phyloP scores from a whole-genome alignment of 495 filamentous ascomycete species.

The Physcia stellaris region DNA sequence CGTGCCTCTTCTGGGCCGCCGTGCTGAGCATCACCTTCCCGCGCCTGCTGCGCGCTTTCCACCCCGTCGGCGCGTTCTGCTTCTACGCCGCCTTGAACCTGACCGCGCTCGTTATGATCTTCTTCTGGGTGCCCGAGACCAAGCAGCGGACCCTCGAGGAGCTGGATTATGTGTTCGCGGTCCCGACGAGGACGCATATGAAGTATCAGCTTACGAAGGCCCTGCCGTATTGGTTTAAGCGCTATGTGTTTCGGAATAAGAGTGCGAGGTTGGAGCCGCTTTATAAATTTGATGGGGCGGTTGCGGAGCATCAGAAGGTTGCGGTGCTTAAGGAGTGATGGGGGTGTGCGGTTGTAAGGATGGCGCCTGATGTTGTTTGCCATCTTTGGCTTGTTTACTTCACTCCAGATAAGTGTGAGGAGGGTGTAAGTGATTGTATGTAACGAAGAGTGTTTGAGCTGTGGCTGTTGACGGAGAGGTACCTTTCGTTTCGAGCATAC shows the following conservation, averaged over 20 bases:
- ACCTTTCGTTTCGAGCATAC: too few species aligned
- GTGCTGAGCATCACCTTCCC: constrained; percentile 60
- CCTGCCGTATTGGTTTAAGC: constrained; percentile 58
- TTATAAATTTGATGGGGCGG: constrained; percentile 41
- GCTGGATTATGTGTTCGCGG: constrained; percentile 71
- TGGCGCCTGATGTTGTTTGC: too few species aligned
- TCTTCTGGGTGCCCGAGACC: constrained; percentile 65
- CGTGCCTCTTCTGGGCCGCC: constrained; percentile 60
- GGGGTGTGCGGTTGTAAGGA: too few species aligned
- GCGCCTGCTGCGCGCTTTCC: constrained; percentile 43
- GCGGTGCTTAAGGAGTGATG: constrained; percentile 3
- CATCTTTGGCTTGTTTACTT: too few species aligned
- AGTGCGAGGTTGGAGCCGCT: constrained; percentile 43
- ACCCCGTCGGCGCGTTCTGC: constrained; percentile 37
- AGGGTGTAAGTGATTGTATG: too few species aligned
- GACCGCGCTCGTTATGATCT: constrained; percentile 53
- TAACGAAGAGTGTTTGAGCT: too few species aligned
- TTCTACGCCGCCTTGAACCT: constrained; percentile 59
- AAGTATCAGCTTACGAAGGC: constrained; percentile 48
- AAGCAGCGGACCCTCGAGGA: constrained; percentile 74
- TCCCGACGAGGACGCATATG: constrained; percentile 49
- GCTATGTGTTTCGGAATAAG: constrained; percentile 46
- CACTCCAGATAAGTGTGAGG: too few species aligned
- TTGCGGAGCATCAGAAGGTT: constrained; percentile 10
- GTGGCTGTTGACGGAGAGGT: too few species aligned